Evolutionary conservation across 352 stramenopile genomes (phyloP).

Genomic region (Globisporangium rhizosaccharum): DNA sequence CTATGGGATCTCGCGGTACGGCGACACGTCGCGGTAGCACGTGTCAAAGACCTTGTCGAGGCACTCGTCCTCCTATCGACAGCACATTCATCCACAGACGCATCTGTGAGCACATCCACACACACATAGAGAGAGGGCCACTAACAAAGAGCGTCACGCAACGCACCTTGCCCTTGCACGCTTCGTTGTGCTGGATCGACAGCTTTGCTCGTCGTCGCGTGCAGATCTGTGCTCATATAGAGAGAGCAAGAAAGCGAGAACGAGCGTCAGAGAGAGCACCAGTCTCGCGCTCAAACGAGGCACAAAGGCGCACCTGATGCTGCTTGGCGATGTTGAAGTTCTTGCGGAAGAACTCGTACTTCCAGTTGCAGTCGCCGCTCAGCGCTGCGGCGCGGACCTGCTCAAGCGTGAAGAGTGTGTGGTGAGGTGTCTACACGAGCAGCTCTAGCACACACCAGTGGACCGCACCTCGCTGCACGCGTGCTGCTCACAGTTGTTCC

Average conservation of each 20-base stretch:
- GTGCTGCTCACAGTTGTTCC: conserved; percentile 90
- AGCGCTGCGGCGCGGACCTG: conserved; percentile 68
- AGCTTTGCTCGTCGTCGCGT: conserved; percentile 86
- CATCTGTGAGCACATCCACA: background rate
- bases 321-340: conserved; percentile 89
- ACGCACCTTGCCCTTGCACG: conserved; percentile 71
- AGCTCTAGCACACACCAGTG: background rate
- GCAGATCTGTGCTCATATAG: conserved; percentile 50
- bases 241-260: background rate
- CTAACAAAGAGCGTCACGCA: background rate
- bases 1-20: conserved; percentile 81
- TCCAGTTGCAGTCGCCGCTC: conserved; percentile 89
- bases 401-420: background rate
- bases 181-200: conserved; percentile 66
- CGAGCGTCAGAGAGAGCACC: background rate
- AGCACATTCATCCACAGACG: background rate
- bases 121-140: background rate
- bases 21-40: conserved; percentile 82
- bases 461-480: conserved; percentile 85
- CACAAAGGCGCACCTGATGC: conserved; percentile 52
- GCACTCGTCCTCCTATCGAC: conserved; percentile 67
- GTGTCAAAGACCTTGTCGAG: conserved; percentile 80
- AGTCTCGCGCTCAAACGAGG: too few relatives aligned
- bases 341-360: conserved; percentile 89
- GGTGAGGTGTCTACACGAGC: background rate